Percentiles rank a stretch among this genome's conserved stretches.
Evolutionary conservation across 2,329 filamentous ascomycete genomes (phyloP).

Genomic region (Claviceps digitariae): DNA sequence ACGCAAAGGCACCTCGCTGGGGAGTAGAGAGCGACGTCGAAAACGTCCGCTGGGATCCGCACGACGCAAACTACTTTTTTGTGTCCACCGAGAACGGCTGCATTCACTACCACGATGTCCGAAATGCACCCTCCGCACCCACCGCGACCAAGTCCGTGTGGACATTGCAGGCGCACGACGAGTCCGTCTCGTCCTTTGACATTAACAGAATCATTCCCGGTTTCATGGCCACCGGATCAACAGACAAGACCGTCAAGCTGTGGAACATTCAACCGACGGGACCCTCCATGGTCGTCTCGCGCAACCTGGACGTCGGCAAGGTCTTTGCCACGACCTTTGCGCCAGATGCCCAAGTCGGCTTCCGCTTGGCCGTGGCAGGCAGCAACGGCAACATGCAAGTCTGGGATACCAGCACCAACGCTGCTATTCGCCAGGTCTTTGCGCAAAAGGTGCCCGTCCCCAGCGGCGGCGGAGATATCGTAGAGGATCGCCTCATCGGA

Average conservation of each 20-base stretch:
- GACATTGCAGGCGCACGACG: conserved; percentile 91
- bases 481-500: conserved; percentile 65
- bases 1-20: conserved; percentile 70
- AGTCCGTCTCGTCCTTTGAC: conserved; percentile 83
- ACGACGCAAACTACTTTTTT: conserved; percentile 87
- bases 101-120: conserved; percentile 82
- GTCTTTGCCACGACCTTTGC: conserved; percentile 87
- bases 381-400: conserved; percentile 88
- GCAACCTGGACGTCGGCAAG: conserved; percentile 87
- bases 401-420: conserved; percentile 94
- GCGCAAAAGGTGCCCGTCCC: conserved; percentile 51
- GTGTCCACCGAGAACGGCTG: conserved; percentile 86
- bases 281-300: conserved; percentile 79
- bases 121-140: conserved; percentile 60
- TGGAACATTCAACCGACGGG: conserved; percentile 80
- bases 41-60: conserved; percentile 82
- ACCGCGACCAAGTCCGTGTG: conserved; percentile 73
- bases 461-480: conserved; percentile 36
- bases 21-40: conserved; percentile 94
- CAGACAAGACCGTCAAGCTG: conserved; percentile 89
- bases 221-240: conserved; percentile 85
- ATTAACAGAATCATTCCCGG: conserved; percentile 83
- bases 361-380: conserved; percentile 83
- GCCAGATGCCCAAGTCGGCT: conserved; percentile 80
- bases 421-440: conserved; percentile 72